These are phyloP conservation scores for Globisporangium middletonii DNA, from an alignment of 352 stramenopile genomes.

Conservation along the genomic window DNA sequence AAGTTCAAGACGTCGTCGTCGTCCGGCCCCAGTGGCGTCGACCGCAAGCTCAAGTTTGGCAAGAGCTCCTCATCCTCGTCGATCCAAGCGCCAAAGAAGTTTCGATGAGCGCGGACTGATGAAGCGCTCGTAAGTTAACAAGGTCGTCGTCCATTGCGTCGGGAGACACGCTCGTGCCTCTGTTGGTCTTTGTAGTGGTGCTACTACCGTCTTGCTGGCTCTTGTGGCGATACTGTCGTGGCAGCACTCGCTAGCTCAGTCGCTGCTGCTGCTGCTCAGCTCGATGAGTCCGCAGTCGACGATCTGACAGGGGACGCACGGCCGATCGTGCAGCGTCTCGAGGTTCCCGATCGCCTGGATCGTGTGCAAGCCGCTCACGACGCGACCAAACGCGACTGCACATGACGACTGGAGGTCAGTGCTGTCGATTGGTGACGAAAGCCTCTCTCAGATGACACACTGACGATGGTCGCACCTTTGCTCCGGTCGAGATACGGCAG, in stretches of 20 bases:
- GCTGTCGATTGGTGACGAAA: neutral
- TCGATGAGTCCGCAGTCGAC: constrained; percentile 56
- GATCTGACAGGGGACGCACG: constrained; percentile 59
- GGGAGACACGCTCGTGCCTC: neutral
- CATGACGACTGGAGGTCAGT: neutral
- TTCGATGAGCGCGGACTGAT: constrained; percentile 5
- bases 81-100: constrained; percentile 13
- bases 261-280: constrained; percentile 6
- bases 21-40: neutral
- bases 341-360: constrained; percentile 44
- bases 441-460: neutral
- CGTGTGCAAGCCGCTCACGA: constrained; percentile 56
- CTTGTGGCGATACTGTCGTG: neutral
- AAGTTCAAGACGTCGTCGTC: neutral
- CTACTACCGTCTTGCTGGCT: too few species aligned
- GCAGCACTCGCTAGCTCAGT: neutral
- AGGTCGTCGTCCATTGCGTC: constrained; percentile 1
- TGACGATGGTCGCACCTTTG: constrained; percentile 31
- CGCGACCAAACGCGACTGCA: constrained; percentile 67
- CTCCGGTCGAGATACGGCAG: constrained; percentile 61
- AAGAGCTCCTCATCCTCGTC: constrained; percentile 2
- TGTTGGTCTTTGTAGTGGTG: neutral
- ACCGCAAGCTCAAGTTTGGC: constrained; percentile 15
- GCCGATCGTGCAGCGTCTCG: constrained; percentile 46
- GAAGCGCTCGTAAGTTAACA: constrained; percentile 9